Base-by-base conservation (phyloP, 352 stramenopile genomes). In the Blastocystis sp. region DNA sequence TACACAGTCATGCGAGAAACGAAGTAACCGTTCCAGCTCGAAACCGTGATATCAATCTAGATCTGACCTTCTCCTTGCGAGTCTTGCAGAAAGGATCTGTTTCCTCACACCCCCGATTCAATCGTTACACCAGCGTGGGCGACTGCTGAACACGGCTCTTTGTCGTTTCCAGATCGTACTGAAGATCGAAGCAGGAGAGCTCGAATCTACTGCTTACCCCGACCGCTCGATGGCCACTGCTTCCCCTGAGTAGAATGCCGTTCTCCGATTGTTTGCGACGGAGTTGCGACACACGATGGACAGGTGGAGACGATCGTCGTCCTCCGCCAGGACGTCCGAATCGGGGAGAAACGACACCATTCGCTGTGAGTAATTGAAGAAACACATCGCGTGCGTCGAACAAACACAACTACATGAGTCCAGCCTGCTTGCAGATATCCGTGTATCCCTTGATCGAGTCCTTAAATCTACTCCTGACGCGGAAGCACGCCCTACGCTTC, bases 381-480 rank as follows among this genome's bases (percentile, higher is more conserved):
- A 14, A 56, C 48, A 56, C 48, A 56, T 56, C 14, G 5, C 48
- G 48, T 56, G 48, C 14, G 48, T 56, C 5, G 5, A 56, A 56
- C 5, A 56, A 56, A 56, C 48, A 56, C 48, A 56, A 56, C 48
- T 48, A 76, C 38, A 69, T 84, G n/a, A 84, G 21, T 21, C 74
- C 74, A 53, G 65, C 34, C 41, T 52, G 53, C 45, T 84, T 69
- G 9, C 56, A 67, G 52, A 84, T 84, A 1, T 10, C 43, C 11
- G 17, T 70, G 28, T 84, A 84, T 4, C n/a, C 74, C 45, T 84
- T 84, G 11, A 84, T 56, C 17, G 74, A 84, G 48, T 84, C 66
- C 1, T 53, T 53, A 28, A 84, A 84, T n/a, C 74, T 84, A 84
- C 9, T 2, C n/a, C 17, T 84, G 0, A 84, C n/a, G 10, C 5